Conservation (phyloP, 805 yeast genomes). For the Candida nemodendra region DNA sequence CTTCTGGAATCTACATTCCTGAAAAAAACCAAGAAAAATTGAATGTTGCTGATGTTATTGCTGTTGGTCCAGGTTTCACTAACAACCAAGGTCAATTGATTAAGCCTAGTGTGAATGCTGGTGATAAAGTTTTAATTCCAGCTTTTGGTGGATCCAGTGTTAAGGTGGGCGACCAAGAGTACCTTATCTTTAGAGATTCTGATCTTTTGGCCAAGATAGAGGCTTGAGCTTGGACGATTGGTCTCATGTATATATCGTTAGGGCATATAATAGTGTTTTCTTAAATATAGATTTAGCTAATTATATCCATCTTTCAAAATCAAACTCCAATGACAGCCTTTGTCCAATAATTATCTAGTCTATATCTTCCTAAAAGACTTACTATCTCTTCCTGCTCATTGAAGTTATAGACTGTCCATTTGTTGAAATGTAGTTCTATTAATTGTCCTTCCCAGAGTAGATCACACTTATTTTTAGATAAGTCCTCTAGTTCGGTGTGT, state of each 20-base stretch:
- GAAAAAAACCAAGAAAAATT: constrained; percentile 95
- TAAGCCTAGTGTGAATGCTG: constrained; percentile 74
- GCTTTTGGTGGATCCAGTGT: constrained; percentile 89
- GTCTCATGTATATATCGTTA: too few species aligned
- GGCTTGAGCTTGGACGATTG: too few species aligned
- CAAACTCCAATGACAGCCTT: constrained; percentile 29
- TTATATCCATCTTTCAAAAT: too few species aligned
- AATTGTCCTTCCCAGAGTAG: constrained; percentile 74
- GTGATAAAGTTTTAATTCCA: constrained; percentile 94
- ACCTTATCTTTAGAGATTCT: constrained; percentile 74
- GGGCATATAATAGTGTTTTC: too few species aligned
- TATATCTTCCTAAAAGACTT: constrained; percentile 47
- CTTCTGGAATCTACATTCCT: constrained; percentile 90
- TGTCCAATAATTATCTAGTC: constrained; percentile 60
- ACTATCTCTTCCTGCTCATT: constrained; percentile 50
- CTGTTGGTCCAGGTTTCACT: constrained; percentile 92
- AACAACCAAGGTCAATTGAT: constrained; percentile 73
- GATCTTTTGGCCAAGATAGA: constrained; percentile 94
- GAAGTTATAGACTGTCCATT: constrained; percentile 67
- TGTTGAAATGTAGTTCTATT: constrained; percentile 50
- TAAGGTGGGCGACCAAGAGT: constrained; percentile 69
- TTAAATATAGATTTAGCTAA: too few species aligned
- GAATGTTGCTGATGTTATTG: constrained; percentile 86
- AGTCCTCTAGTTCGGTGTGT: constrained; percentile 32
- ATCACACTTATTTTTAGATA: constrained; percentile 43